phyloP scores from a whole-genome alignment of 805 yeast genomes.

The Wickerhamiella domercqiae region DNA sequence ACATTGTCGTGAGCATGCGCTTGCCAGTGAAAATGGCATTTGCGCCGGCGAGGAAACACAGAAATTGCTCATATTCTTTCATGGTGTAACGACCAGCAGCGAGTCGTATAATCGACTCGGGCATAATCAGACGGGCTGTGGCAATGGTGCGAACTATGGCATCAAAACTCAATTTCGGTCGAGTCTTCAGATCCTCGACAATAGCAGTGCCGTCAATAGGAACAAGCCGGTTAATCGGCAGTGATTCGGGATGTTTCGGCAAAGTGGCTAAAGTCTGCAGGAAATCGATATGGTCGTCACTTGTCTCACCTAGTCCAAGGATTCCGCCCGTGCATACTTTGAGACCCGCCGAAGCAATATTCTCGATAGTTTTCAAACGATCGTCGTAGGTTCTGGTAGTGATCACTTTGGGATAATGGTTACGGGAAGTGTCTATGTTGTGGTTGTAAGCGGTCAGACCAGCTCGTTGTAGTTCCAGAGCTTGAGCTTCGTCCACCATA shows the following conservation, averaged over 20 bases:
- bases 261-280: slow-evolving; percentile 50
- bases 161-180: slow-evolving; percentile 35
- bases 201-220: slow-evolving; percentile 69
- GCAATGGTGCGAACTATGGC: slow-evolving; percentile 54
- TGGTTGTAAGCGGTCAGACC: slow-evolving; percentile 75
- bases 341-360: slow-evolving; percentile 48
- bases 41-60: slow-evolving; percentile 64
- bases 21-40: slow-evolving; percentile 74
- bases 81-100: slow-evolving; percentile 75
- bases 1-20: slow-evolving; percentile 67
- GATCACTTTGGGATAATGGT: slow-evolving; percentile 58
- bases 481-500: slow-evolving; percentile 57
- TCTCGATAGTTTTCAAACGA: slow-evolving; percentile 47
- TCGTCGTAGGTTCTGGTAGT: slow-evolving; percentile 60
- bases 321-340: slow-evolving; percentile 70
- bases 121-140: slow-evolving; percentile 64
- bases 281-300: slow-evolving; percentile 55
- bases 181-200: slow-evolving; percentile 31
- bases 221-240: slow-evolving; percentile 69
- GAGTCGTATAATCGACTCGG: slow-evolving; percentile 49
- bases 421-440: slow-evolving; percentile 66
- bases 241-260: slow-evolving; percentile 62
- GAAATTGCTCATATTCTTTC: slow-evolving; percentile 60
- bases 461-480: slow-evolving; percentile 40
- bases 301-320: slow-evolving; percentile 61